Evolutionary conservation across 1,284 basidiomycete genomes (phyloP).

Genomic region (Marasmius fiardii): DNA sequence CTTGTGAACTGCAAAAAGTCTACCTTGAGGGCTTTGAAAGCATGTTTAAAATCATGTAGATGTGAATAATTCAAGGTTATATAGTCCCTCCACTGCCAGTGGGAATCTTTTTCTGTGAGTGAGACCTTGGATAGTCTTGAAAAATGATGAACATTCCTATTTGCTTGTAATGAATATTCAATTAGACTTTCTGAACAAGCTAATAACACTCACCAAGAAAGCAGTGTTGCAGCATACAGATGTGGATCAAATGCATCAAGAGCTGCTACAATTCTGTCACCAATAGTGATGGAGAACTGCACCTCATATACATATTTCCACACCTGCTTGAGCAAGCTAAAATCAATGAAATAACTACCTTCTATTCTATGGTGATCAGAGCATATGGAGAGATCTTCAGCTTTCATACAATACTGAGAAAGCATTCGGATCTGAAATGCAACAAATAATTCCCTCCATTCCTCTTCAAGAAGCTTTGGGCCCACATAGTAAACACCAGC

Average conservation of each 20-base stretch:
- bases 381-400: not conserved
- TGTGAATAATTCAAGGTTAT: too few relatives aligned
- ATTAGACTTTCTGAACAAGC: too few relatives aligned
- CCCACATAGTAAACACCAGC: not conserved
- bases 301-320: not conserved
- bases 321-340: not conserved
- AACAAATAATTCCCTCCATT: not conserved
- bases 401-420: not conserved
- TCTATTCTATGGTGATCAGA: too few relatives aligned
- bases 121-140: too few relatives aligned
- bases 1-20: too few relatives aligned
- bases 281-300: not conserved
- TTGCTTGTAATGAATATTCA: too few relatives aligned
- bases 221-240: not conserved
- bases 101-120: too few relatives aligned
- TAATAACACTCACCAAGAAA: not conserved
- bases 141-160: too few relatives aligned
- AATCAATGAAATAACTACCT: not conserved
- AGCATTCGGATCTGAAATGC: not conserved
- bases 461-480: not conserved
- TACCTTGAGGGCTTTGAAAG: too few relatives aligned
- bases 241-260: not conserved
- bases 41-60: too few relatives aligned
- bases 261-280: not conserved
- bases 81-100: too few relatives aligned